Percentiles rank a stretch among this genome's conserved stretches.
Conservation (phyloP, 129 eudicot species). For the Flaveria robusta region DNA sequence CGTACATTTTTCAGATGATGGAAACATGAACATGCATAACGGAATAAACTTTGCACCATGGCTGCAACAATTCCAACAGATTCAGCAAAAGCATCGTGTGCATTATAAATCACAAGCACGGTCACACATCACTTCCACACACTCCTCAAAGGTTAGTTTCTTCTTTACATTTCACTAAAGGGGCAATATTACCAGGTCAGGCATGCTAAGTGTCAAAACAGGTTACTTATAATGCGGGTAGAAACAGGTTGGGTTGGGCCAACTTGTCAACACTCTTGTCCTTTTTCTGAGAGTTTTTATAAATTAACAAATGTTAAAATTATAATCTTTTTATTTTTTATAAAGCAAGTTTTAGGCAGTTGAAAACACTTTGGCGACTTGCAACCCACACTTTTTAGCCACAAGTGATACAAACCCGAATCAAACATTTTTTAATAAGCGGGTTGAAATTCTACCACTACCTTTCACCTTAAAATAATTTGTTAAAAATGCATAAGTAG, state of each 20-base stretch:
- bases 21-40: slow-evolving; percentile 46
- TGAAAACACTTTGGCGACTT: background rate
- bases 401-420: no score
- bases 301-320: background rate
- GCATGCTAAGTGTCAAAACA: background rate
- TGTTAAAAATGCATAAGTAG: background rate
- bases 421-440: no score
- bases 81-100: slow-evolving; percentile 79
- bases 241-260: background rate
- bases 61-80: slow-evolving; percentile 67
- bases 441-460: background rate
- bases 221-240: background rate
- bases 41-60: slow-evolving; percentile 72
- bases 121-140: slow-evolving; percentile 42
- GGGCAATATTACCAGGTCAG: background rate
- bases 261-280: background rate
- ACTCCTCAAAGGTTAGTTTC: slow-evolving; percentile 59
- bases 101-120: slow-evolving; percentile 54
- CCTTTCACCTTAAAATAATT: background rate
- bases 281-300: background rate
- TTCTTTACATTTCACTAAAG: slow-evolving; percentile 2
- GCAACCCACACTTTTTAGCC: background rate
- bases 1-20: slow-evolving; percentile 51
- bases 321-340: background rate
- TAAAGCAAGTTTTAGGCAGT: background rate